Evolutionary conservation across 2,329 filamentous ascomycete species (phyloP).

Genomic region (Fusarium liriodendri): DNA sequence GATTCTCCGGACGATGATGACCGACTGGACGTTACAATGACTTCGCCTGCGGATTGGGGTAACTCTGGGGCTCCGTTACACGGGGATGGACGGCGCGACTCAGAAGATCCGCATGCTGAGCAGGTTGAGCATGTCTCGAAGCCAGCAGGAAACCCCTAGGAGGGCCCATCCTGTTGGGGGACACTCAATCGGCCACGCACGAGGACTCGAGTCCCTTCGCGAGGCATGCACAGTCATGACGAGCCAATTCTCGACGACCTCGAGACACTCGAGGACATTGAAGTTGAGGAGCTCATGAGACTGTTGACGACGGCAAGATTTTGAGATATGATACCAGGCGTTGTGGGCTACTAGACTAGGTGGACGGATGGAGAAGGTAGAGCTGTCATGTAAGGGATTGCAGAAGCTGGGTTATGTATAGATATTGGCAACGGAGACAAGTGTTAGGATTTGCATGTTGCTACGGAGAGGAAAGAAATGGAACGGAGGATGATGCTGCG

Average conservation of each 20-base stretch:
- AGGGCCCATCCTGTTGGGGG: constrained; percentile 27
- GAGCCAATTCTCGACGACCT: constrained; percentile 33
- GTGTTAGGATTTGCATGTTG: constrained; percentile 37
- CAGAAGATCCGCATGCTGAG: constrained; percentile 32
- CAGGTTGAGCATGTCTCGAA: constrained; percentile 36
- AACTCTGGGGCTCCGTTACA: constrained; percentile 16
- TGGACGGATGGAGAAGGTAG: constrained; percentile 25
- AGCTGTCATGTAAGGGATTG: constrained; percentile 32
- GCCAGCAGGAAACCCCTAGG: constrained; percentile 36
- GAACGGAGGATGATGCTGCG: constrained; percentile 43
- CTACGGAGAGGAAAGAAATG: constrained; percentile 42
- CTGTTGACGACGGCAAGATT: constrained; percentile 36
- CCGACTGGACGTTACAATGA: constrained; percentile 32
- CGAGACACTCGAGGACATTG: constrained; percentile 45
- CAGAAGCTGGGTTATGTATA: constrained; percentile 35
- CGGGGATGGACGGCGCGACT: constrained; percentile 8
- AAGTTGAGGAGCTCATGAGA: constrained; percentile 42
- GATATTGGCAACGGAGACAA: constrained; percentile 37
- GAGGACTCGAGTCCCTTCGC: constrained; percentile 6
- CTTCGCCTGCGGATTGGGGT: constrained; percentile 37
- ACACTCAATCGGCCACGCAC: constrained; percentile 24
- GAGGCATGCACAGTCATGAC: constrained; percentile 10
- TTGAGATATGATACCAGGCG: constrained; percentile 41
- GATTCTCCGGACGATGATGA: constrained; percentile 36
- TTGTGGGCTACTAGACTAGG: constrained; percentile 35